Conservation (phyloP, 1,284 basidiomycete species). For the Ustilago shanxiensis region DNA sequence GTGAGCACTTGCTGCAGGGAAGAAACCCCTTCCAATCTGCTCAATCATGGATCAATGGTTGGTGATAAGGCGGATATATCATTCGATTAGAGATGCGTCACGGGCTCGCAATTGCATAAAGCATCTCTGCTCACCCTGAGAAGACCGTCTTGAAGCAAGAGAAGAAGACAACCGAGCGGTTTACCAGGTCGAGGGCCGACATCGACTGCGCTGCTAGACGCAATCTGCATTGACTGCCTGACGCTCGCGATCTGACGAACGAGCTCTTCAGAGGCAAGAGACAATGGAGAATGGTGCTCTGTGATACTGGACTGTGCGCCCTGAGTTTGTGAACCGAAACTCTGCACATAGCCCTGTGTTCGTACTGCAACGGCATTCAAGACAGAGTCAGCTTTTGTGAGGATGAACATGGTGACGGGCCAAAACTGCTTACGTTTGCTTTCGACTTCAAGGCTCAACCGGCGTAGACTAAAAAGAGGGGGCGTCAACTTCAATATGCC, state of each 20-base stretch:
- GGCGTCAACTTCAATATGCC: background rate
- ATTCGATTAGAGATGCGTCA: background rate
- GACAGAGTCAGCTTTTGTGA: background rate
- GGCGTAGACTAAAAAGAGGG: slow-evolving; percentile 14
- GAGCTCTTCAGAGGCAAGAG: slow-evolving; percentile 6
- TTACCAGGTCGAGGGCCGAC: background rate
- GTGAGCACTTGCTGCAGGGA: slow-evolving; percentile 6
- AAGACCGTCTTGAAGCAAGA: slow-evolving; percentile 19
- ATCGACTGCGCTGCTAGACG: no score
- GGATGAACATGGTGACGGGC: no score
- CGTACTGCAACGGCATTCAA: slow-evolving; percentile 4
- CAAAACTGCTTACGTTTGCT: slow-evolving; percentile 7
- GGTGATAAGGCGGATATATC: background rate
- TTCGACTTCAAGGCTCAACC: slow-evolving; percentile 18
- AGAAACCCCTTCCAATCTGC: slow-evolving; percentile 22
- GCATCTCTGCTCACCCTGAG: slow-evolving; percentile 13
- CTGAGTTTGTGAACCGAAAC: slow-evolving; percentile 3
- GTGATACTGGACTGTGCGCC: background rate
- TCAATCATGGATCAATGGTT: no score
- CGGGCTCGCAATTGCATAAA: background rate
- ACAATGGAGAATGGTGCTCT: background rate
- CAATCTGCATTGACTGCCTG: slow-evolving; percentile 3
- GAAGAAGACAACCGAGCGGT: slow-evolving; percentile 12
- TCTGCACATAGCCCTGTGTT: slow-evolving; percentile 19
- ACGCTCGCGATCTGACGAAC: slow-evolving; percentile 11